These are phyloP conservation scores for Sclerotiophoma versabilis DNA, from an alignment of 2,329 filamentous ascomycete species.

Conservation along the genomic window DNA sequence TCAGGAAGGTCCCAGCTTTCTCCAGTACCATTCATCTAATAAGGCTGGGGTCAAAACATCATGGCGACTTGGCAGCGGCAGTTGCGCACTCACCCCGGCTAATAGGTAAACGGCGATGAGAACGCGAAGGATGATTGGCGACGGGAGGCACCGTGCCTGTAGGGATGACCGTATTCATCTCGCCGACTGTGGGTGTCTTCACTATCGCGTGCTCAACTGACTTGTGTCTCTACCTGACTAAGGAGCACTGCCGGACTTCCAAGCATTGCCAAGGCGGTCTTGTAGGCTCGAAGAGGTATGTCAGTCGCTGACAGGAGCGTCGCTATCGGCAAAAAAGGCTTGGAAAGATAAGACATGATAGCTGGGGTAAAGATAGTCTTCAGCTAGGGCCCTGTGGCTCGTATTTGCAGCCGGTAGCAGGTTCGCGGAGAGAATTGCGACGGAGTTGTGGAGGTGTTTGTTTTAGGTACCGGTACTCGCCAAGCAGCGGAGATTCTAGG, in stretches of 20 bases:
- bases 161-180: slow-evolving; percentile 6
- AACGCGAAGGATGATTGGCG: slow-evolving; percentile 16
- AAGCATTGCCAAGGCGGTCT: slow-evolving; percentile 19
- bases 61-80: slow-evolving; percentile 7
- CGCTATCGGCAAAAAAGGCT: slow-evolving; percentile 5
- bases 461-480: not conserved
- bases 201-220: slow-evolving; percentile 9
- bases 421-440: not conserved
- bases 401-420: not conserved
- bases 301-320: not conserved
- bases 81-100: not conserved
- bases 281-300: slow-evolving; percentile 17
- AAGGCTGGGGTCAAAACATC: not conserved
- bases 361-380: slow-evolving; percentile 8
- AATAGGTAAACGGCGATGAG: not conserved
- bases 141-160: slow-evolving; percentile 8
- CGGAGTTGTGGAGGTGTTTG: not conserved
- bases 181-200: no score
- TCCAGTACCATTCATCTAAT: slow-evolving; percentile 8
- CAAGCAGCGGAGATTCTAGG: slow-evolving; percentile 1
- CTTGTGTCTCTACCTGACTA: slow-evolving; percentile 1
- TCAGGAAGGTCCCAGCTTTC: slow-evolving; percentile 13
- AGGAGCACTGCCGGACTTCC: slow-evolving; percentile 10
- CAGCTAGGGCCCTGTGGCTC: not conserved
- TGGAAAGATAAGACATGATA: slow-evolving; percentile 12